Percentiles rank a stretch among this genome's conserved stretches.
These are phyloP conservation scores for Anisogramma anomala DNA, from an alignment of 2,329 filamentous ascomycete genomes.

Conservation along the genomic window DNA sequence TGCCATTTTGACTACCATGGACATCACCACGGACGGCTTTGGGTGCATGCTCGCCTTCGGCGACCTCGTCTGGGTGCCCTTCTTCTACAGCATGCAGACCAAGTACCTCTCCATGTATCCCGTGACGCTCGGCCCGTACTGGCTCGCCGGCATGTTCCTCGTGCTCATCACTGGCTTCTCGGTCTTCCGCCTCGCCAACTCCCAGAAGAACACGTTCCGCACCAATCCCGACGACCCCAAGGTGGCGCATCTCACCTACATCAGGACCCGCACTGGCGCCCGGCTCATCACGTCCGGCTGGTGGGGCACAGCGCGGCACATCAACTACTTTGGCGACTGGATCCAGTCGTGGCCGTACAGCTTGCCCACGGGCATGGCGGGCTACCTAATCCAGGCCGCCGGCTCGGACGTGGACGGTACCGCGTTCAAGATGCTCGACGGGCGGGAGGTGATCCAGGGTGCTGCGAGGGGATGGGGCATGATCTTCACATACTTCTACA, in stretches of 20 bases:
- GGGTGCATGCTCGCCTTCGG: conserved; percentile 92
- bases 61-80: conserved; percentile 86
- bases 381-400: conserved; percentile 58
- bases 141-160: conserved; percentile 51
- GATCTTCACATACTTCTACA: conserved; percentile 86
- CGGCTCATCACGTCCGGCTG: conserved; percentile 76
- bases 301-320: conserved; percentile 87
- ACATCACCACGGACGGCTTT: conserved; percentile 86
- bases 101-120: conserved; percentile 79
- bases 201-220: conserved; percentile 89
- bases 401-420: conserved; percentile 35
- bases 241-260: conserved; percentile 70
- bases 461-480: conserved; percentile 73
- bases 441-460: conserved; percentile 56
- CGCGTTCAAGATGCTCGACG: conserved; percentile 45
- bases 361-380: conserved; percentile 73
- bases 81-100: conserved; percentile 73
- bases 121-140: conserved; percentile 58
- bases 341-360: conserved; percentile 85
- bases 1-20: conserved; percentile 84
- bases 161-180: conserved; percentile 66
- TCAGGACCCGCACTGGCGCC: conserved; percentile 72
- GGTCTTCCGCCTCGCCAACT: conserved; percentile 90
- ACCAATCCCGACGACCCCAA: conserved; percentile 71
- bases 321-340: conserved; percentile 96